Evolutionary conservation across 805 yeast species (phyloP).

Genomic region (Cyberlindnera euphorbiae): DNA sequence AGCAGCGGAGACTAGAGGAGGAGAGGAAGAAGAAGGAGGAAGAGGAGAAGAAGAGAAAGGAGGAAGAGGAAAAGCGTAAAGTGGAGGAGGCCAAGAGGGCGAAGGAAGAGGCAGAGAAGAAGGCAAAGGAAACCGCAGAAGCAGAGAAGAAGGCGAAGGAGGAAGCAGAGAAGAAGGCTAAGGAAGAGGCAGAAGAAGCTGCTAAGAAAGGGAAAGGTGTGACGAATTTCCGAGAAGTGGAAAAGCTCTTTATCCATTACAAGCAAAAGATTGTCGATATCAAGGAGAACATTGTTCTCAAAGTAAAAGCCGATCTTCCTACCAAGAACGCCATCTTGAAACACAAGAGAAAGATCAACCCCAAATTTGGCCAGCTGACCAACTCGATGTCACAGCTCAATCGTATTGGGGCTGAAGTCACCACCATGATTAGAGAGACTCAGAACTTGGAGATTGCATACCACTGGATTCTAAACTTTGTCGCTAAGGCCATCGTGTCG

Average conservation of each 20-base stretch:
- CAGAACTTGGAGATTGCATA: slow-evolving; percentile 47
- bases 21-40: slow-evolving; percentile 13
- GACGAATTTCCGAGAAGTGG: slow-evolving; percentile 35
- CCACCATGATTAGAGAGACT: slow-evolving; percentile 44
- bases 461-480: slow-evolving; percentile 73
- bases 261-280: slow-evolving; percentile 51
- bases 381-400: slow-evolving; percentile 58
- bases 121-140: slow-evolving; percentile 21
- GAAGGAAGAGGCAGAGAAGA: slow-evolving; percentile 17
- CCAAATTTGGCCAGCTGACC: slow-evolving; percentile 89
- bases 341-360: slow-evolving; percentile 74
- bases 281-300: slow-evolving; percentile 53
- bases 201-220: slow-evolving; percentile 27
- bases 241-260: slow-evolving; percentile 41
- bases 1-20: slow-evolving; percentile 14
- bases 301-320: slow-evolving; percentile 47
- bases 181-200: slow-evolving; percentile 15
- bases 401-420: slow-evolving; percentile 46
- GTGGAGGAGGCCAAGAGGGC: too few relatives aligned
- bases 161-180: slow-evolving; percentile 17
- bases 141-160: slow-evolving; percentile 18
- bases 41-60: slow-evolving; percentile 9
- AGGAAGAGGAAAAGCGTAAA: slow-evolving; percentile 14
- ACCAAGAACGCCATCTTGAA: slow-evolving; percentile 50
- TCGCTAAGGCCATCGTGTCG: slow-evolving; percentile 78